Conservation (phyloP, 176 grass and related monocot species). For the Oryza brachyantha region DNA sequence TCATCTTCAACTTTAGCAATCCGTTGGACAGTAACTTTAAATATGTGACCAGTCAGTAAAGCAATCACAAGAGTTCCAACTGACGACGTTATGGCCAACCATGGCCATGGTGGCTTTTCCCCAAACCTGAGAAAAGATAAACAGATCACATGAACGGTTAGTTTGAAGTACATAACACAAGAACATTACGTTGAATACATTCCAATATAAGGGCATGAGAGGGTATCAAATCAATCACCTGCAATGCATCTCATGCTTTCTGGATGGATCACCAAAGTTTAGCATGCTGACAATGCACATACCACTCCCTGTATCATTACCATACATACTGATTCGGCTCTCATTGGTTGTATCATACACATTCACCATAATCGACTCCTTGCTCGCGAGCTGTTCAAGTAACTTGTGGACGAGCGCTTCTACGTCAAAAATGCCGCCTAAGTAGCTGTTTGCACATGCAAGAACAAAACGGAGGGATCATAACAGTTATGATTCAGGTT, state of each 20-base stretch:
- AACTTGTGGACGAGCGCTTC: constrained; percentile 89
- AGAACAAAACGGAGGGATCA: background rate
- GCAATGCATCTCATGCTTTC: constrained; percentile 99
- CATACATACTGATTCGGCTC: constrained; percentile 79
- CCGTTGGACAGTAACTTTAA: constrained; percentile 68
- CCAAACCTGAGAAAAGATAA: constrained; percentile 63
- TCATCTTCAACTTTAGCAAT: constrained; percentile 92
- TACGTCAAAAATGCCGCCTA: constrained; percentile 97
- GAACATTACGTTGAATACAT: background rate
- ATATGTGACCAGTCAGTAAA: constrained; percentile 69
- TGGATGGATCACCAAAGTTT: constrained; percentile 85
- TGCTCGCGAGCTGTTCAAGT: constrained; percentile 80
- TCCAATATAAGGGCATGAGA: background rate
- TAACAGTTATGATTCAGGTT: background rate
- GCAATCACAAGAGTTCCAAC: constrained; percentile 71
- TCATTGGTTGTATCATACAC: constrained; percentile 91
- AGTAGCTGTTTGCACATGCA: constrained; percentile 58
- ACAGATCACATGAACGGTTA: background rate
- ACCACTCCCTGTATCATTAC: constrained; percentile 43
- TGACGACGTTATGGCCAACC: constrained; percentile 76
- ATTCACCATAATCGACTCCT: constrained; percentile 91
- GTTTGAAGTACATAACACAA: background rate
- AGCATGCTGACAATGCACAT: constrained; percentile 71
- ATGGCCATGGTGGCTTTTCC: constrained; percentile 62
- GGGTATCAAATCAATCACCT: constrained; percentile 47